phyloP scores from a whole-genome alignment of 768 basidiomycete genomes.

The Lactarius hengduanensis region DNA sequence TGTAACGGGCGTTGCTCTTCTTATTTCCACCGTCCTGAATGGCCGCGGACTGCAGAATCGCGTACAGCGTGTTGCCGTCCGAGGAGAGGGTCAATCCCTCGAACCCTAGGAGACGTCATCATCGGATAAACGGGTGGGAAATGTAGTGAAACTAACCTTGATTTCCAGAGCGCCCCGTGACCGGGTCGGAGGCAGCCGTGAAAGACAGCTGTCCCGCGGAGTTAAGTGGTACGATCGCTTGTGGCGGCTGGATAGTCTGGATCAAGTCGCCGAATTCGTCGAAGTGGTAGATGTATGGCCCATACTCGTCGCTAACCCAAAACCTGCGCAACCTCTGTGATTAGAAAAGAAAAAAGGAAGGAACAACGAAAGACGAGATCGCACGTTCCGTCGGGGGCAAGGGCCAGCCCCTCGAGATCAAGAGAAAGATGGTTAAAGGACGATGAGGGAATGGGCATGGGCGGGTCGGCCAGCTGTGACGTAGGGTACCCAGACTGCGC shows the following conservation, averaged over 20 bases:
- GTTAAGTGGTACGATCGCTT: conserved; percentile 52
- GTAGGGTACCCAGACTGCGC: conserved; percentile 37
- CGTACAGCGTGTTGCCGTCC: conserved; percentile 51
- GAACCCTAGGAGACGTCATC: conserved; percentile 42
- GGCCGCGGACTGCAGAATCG: conserved; percentile 59
- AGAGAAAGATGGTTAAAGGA: conserved; percentile 50
- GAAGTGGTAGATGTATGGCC: conserved; percentile 61
- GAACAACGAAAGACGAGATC: conserved; percentile 25
- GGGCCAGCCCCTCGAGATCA: conserved; percentile 59
- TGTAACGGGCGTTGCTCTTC: conserved; percentile 49
- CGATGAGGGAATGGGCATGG: conserved; percentile 47
- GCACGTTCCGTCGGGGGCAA: conserved; percentile 58
- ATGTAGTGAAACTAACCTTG: conserved; percentile 41
- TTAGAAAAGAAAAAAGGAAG: background rate
- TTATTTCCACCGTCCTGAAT: conserved; percentile 60
- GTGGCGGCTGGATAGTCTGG: conserved; percentile 57
- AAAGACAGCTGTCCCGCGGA: conserved; percentile 50
- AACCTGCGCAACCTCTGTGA: conserved; percentile 38
- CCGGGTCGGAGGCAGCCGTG: conserved; percentile 47
- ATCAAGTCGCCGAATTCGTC: conserved; percentile 47
- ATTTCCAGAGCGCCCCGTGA: conserved; percentile 54
- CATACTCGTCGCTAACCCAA: conserved; percentile 71
- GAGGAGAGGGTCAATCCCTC: conserved; percentile 57
- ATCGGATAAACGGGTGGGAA: background rate
- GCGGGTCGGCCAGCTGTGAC: conserved; percentile 40